Conservation (phyloP, 352 stramenopile species). For the Saprolegnia diclina region DNA sequence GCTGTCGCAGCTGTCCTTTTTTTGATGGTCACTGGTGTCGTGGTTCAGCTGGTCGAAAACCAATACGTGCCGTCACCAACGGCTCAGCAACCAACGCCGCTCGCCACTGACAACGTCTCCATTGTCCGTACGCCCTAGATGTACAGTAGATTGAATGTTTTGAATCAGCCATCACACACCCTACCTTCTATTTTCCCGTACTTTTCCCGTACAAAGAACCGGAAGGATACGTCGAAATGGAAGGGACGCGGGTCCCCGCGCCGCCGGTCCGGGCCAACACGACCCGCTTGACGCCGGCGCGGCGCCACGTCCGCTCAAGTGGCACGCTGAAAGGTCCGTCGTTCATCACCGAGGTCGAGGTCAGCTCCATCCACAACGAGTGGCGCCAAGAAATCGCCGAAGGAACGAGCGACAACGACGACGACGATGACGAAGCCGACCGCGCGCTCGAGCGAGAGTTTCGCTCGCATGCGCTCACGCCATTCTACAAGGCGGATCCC, state of each 20-base stretch:
- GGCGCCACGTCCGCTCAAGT: not conserved
- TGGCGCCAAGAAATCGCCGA: not conserved
- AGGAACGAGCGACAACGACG: not conserved
- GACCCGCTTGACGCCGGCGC: not conserved
- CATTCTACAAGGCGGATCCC: constrained; percentile 58
- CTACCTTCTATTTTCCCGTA: too few species aligned
- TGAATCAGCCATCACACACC: too few species aligned
- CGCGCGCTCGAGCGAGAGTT: constrained; percentile 12
- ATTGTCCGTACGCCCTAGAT: too few species aligned
- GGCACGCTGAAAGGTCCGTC: not conserved
- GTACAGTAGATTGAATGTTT: too few species aligned
- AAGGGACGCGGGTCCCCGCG: not conserved
- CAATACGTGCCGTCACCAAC: too few species aligned
- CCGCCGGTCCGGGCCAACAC: not conserved
- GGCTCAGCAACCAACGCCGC: too few species aligned
- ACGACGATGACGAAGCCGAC: constrained; percentile 9
- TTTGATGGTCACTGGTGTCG: too few species aligned
- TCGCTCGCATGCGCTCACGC: constrained; percentile 9
- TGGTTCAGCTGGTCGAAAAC: too few species aligned
- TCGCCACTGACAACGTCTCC: too few species aligned
- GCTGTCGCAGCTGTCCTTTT: too few species aligned
- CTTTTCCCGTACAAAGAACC: not conserved
- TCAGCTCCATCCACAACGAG: not conserved
- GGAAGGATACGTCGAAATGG: not conserved
- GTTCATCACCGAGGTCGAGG: constrained; percentile 15